A percentile compares a stretch with the other conserved stretches of the same genome.
phyloP scores from a whole-genome alignment of 1,284 basidiomycete genomes.

The Pisolithus thermaeus region DNA sequence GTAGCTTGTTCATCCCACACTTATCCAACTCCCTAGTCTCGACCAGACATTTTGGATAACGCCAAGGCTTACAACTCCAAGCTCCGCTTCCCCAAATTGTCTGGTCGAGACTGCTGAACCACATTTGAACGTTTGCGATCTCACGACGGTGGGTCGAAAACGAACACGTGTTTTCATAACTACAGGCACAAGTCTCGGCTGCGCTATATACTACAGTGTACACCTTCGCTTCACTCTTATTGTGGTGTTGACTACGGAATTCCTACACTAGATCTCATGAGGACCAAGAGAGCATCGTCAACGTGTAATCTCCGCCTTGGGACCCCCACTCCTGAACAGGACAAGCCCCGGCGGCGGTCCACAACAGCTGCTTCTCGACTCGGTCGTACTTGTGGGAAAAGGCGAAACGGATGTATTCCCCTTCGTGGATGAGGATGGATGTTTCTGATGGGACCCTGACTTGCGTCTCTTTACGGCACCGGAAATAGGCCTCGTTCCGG shows the following conservation, averaged over 20 bases:
- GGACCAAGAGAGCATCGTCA: slow-evolving; percentile 4
- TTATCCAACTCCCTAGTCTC: no score
- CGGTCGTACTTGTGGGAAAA: slow-evolving; percentile 2
- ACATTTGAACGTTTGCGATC: no score
- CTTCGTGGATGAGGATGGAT: not conserved
- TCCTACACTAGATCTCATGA: not conserved
- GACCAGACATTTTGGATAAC: no score
- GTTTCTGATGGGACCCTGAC: not conserved
- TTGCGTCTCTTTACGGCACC: not conserved
- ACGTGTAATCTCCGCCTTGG: not conserved
- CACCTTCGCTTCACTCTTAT: not conserved
- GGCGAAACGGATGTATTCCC: not conserved
- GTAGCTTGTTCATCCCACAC: no score
- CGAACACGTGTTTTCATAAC: no score
- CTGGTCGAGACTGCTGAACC: no score
- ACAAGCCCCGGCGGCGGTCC: not conserved
- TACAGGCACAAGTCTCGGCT: no score
- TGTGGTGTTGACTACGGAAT: not conserved
- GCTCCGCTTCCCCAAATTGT: no score
- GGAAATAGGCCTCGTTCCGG: not conserved
- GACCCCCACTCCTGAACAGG: slow-evolving; percentile 1
- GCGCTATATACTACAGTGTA: no score
- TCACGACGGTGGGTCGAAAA: no score
- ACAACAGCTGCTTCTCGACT: not conserved
- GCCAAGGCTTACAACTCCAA: no score